Evolutionary conservation across 148 eudicot species (phyloP).

Genomic region (Polygonum maritimum): DNA sequence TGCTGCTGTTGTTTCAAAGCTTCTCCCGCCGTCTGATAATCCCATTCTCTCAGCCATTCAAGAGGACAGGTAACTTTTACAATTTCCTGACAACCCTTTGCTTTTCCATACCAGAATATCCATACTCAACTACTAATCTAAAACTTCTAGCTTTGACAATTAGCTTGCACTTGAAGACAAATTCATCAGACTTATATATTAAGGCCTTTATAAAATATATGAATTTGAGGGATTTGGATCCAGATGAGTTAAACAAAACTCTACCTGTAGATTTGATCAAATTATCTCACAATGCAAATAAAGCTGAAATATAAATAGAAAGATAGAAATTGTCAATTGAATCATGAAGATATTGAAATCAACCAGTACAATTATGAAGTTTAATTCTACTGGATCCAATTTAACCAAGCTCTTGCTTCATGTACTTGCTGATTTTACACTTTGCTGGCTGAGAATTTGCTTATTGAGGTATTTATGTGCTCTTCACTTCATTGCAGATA

Average conservation of each 20-base stretch:
- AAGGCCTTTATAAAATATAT: neutral
- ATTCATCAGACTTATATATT: neutral
- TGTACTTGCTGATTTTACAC: neutral
- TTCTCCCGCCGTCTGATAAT: slow-evolving; percentile 43
- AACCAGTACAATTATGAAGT: neutral
- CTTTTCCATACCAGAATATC: neutral
- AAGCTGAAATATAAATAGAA: neutral
- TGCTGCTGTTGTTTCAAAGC: slow-evolving; percentile 52
- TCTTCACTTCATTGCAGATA: slow-evolving; percentile 38
- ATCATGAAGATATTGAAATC: neutral
- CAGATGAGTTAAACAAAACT: neutral
- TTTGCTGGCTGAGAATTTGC: neutral
- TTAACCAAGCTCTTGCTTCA: neutral
- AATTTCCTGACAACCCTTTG: neutral
- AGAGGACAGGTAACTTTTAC: slow-evolving; percentile 40
- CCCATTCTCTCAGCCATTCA: slow-evolving; percentile 43
- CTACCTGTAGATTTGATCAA: neutral
- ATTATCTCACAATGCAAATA: neutral
- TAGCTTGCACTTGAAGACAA: neutral
- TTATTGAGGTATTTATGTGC: neutral
- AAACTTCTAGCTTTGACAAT: neutral
- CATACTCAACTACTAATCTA: neutral
- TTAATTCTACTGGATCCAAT: neutral
- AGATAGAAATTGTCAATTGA: neutral
- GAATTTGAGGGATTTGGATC: neutral